These are phyloP conservation scores for Metarhizium humberi DNA, from an alignment of 2,329 filamentous ascomycete genomes.

Conservation along the genomic window DNA sequence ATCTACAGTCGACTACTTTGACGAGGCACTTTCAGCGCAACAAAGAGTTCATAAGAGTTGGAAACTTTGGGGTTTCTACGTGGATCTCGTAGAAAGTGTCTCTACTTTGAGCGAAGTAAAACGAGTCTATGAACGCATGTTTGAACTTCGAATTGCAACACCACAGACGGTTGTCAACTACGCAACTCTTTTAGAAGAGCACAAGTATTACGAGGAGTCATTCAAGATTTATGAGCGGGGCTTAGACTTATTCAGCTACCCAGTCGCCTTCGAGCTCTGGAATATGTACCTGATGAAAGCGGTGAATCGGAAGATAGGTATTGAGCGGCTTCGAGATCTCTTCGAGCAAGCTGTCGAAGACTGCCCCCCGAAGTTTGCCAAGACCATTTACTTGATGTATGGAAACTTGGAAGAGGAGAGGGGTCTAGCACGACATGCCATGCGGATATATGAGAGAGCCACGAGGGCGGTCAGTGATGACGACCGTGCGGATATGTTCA, in stretches of 20 bases:
- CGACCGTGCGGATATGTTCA: constrained; percentile 94
- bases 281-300: constrained; percentile 97
- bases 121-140: constrained; percentile 94
- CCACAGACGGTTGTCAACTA: constrained; percentile 99
- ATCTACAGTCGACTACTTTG: constrained; percentile 98
- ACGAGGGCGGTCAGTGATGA: constrained; percentile 92
- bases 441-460: constrained; percentile 97
- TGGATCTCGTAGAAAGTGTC: constrained; percentile 93
- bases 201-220: constrained; percentile 91
- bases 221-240: constrained; percentile 98
- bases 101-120: constrained; percentile 83
- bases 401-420: constrained; percentile 94
- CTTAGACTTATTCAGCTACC: constrained; percentile 95
- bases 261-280: constrained; percentile 97
- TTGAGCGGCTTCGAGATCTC: constrained; percentile 85
- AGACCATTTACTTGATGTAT: constrained; percentile 96
- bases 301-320: constrained; percentile 89
- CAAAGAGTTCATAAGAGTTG: constrained; percentile 98
- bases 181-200: constrained; percentile 87
- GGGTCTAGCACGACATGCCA: constrained; percentile 87
- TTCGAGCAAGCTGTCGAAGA: constrained; percentile 96
- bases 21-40: constrained; percentile 86
- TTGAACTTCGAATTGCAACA: constrained; percentile 94
- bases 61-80: constrained; percentile 99
- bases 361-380: constrained; percentile 91